Percentiles rank a stretch among this genome's conserved stretches.
Evolutionary conservation across 768 basidiomycete species (phyloP).

Genomic region (Austroboletus eburneus): DNA sequence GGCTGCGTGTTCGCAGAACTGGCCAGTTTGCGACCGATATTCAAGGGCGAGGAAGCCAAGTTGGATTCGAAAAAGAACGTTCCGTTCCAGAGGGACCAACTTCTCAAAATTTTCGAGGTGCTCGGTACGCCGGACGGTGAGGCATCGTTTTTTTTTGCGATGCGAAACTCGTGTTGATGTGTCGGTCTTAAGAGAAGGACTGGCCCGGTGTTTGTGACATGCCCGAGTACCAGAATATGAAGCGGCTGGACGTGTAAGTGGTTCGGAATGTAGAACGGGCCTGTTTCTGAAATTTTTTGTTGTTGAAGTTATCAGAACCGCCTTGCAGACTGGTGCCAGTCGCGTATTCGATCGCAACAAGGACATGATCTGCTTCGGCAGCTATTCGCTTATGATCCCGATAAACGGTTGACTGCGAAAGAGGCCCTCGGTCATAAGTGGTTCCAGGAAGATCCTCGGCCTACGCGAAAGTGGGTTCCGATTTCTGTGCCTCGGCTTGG

Average conservation of each 20-base stretch:
- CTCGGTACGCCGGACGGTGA: slow-evolving; percentile 83
- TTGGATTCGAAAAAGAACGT: slow-evolving; percentile 95
- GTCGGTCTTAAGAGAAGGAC: slow-evolving; percentile 65
- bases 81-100: slow-evolving; percentile 94
- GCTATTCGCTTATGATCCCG: slow-evolving; percentile 90
- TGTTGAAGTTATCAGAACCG: slow-evolving; percentile 52
- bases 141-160: not conserved
- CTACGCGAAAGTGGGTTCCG: slow-evolving; percentile 73
- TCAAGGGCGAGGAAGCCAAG: slow-evolving; percentile 99
- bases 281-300: too few species aligned
- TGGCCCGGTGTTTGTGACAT: slow-evolving; percentile 86
- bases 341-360: slow-evolving; percentile 51
- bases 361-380: slow-evolving; percentile 83
- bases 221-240: slow-evolving; percentile 85
- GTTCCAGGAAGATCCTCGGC: slow-evolving; percentile 88
- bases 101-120: slow-evolving; percentile 94
- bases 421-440: slow-evolving; percentile 82
- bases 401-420: slow-evolving; percentile 75
- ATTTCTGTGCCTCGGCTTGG: not conserved
- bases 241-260: slow-evolving; percentile 67
- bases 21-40: slow-evolving; percentile 89
- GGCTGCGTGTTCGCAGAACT: slow-evolving; percentile 98
- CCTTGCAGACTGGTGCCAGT: slow-evolving; percentile 71
- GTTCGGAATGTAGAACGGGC: too few species aligned
- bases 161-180: too few species aligned